Evolutionary conservation across 345 rosid genomes (phyloP).

Genomic region (Crucihimalaya himalaica): DNA sequence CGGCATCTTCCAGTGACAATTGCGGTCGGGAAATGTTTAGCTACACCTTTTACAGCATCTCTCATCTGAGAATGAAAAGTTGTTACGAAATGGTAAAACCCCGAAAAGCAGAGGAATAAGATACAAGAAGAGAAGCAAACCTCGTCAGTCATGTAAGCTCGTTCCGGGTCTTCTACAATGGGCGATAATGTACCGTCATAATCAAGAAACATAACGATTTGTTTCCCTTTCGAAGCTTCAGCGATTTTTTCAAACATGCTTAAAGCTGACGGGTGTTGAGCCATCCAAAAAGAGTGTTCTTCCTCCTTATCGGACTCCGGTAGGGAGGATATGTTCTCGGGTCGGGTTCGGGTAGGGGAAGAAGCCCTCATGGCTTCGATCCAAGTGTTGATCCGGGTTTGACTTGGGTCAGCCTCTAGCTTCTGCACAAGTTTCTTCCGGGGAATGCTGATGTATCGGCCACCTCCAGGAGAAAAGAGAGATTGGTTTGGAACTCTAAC

Average conservation of each 20-base stretch:
- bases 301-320: conserved; percentile 39
- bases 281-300: conserved; percentile 58
- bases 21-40: conserved; percentile 79
- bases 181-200: conserved; percentile 95
- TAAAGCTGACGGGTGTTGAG: conserved; percentile 79
- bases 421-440: conserved; percentile 43
- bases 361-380: conserved; percentile 82
- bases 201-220: conserved; percentile 85
- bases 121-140: conserved; percentile 38
- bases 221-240: conserved; percentile 61
- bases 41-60: conserved; percentile 64
- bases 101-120: not conserved
- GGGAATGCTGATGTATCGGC: conserved; percentile 40
- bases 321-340: conserved; percentile 28
- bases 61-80: conserved; percentile 58
- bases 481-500: conserved; percentile 39
- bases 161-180: conserved; percentile 85
- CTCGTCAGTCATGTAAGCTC: conserved; percentile 75
- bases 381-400: conserved; percentile 55
- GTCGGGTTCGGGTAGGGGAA: conserved; percentile 66
- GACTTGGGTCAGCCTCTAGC: conserved; percentile 47
- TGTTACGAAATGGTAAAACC: not conserved
- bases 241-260: conserved; percentile 67
- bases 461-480: conserved; percentile 1
- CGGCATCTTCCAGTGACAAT: conserved; percentile 87